These are phyloP conservation scores for Psilocybe azurescens DNA, from an alignment of 768 basidiomycete species.

Conservation along the genomic window DNA sequence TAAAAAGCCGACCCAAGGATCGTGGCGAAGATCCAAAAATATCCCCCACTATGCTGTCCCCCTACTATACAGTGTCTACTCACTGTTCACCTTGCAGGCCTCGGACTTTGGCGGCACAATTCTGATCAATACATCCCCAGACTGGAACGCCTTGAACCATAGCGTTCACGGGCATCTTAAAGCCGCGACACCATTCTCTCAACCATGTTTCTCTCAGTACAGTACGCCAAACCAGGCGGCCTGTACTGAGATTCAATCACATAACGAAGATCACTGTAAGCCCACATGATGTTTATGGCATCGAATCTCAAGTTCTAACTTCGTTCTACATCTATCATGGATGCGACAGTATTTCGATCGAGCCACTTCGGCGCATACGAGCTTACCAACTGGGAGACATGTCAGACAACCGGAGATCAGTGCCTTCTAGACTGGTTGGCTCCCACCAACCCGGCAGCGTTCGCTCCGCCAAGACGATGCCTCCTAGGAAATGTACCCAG, in stretches of 20 bases:
- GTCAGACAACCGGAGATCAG: slow-evolving; percentile 48
- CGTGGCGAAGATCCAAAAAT: no score
- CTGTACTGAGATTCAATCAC: slow-evolving; percentile 17
- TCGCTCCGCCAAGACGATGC: slow-evolving; percentile 37
- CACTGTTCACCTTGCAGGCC: no score
- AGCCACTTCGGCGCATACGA: slow-evolving; percentile 17
- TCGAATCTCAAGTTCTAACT: no score
- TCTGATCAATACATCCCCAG: not conserved
- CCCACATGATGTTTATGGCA: not conserved
- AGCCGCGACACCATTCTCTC: slow-evolving; percentile 16
- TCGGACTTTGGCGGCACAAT: no score
- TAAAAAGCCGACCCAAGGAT: no score
- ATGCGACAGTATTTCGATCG: slow-evolving; percentile 17
- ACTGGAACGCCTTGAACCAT: slow-evolving; percentile 15
- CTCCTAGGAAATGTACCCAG: slow-evolving; percentile 36
- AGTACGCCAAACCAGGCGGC: not conserved
- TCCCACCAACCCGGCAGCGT: slow-evolving; percentile 34
- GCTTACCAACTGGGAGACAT: slow-evolving; percentile 58
- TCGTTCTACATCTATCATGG: no score
- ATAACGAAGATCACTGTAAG: slow-evolving; percentile 23
- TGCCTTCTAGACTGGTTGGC: slow-evolving; percentile 51
- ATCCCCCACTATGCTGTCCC: no score
- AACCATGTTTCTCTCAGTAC: slow-evolving; percentile 18
- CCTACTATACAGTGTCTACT: no score
- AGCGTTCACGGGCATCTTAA: slow-evolving; percentile 19